Evolutionary conservation across 768 basidiomycete genomes (phyloP), one percentile per base, ranked within the genome.

Genomic region (Boletus rubropictus): DNA sequence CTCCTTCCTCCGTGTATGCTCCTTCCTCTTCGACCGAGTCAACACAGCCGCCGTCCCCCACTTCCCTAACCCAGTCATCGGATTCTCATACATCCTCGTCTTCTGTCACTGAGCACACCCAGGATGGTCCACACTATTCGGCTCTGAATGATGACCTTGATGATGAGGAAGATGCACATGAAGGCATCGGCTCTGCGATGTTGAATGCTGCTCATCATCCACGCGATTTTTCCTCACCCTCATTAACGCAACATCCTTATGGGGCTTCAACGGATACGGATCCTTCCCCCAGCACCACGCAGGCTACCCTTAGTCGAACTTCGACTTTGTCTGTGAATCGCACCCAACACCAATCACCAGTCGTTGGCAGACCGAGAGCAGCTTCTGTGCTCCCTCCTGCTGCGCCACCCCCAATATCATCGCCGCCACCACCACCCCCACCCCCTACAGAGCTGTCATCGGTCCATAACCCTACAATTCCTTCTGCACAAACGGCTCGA

Each of bases 311-410:
- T 5, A 62, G 60, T 43, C 72, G 75, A 27, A 59, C 62, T 31
- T 62, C 72, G 42, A 67, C 70, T 32, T 56, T 67, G 50, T 64
- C 66, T n/a, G 53, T 15, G 15, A 62, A 51, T 47, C 64, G 64
- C n/a, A 49, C 56, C 29, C 62, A 57, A 24, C 58, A 58, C 37
- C 58, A 60, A 36, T 36, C 58, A 18, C 36, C 56, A 8, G 40
- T 54, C 20, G 54, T 60, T 14, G 62, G 68, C 33, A 73, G 80
- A 49, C 73, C 82, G 31, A 67, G 77, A 46, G 75, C 83, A 46
- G 64, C 72, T 34, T 81, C 86, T 46, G 73, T 72, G 9, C 75
- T 87, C 31, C 82, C 83, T 5, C 83, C 83, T 10, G 74, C 79
- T 35, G 75, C 72, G 0, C 86, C 86, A 3, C 84, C 82, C 14